These are phyloP conservation scores for Coix lacrymajobi DNA, from an alignment of 176 grass and related monocot species.

Conservation along the genomic window DNA sequence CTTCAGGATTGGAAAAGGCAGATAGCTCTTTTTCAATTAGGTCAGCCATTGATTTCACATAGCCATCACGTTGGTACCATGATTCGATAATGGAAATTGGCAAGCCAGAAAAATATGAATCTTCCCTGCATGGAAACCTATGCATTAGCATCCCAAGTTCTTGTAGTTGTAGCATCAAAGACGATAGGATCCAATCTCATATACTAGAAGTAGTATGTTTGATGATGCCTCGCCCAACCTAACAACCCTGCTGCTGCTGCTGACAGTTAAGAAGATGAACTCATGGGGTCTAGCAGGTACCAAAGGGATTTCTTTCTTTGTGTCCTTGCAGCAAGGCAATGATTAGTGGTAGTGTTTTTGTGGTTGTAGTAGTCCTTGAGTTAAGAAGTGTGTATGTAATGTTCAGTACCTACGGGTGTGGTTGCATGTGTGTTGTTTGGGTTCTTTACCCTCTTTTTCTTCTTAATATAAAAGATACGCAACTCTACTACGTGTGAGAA, in stretches of 20 bases:
- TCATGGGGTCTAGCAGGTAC: background rate
- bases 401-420: background rate
- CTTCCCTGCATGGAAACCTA: conserved; percentile 54
- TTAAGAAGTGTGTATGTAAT: background rate
- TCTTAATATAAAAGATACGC: background rate
- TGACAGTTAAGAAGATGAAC: background rate
- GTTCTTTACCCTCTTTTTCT: background rate
- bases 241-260: background rate
- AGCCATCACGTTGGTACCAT: conserved; percentile 92
- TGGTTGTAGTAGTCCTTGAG: background rate
- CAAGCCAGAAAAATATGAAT: conserved; percentile 74
- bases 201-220: background rate
- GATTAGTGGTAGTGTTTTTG: background rate
- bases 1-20: conserved; percentile 63
- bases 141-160: background rate
- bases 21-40: conserved; percentile 73
- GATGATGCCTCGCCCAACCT: background rate
- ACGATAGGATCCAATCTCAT: background rate
- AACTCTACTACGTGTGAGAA: background rate
- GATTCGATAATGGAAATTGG: conserved; percentile 92
- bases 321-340: background rate
- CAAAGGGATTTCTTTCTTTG: background rate
- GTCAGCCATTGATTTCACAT: conserved; percentile 92
- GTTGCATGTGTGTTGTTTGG: background rate
- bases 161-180: background rate